These are phyloP conservation scores for Zanthoxylum bungeanum DNA, from an alignment of 345 rosid genomes.

Conservation along the genomic window DNA sequence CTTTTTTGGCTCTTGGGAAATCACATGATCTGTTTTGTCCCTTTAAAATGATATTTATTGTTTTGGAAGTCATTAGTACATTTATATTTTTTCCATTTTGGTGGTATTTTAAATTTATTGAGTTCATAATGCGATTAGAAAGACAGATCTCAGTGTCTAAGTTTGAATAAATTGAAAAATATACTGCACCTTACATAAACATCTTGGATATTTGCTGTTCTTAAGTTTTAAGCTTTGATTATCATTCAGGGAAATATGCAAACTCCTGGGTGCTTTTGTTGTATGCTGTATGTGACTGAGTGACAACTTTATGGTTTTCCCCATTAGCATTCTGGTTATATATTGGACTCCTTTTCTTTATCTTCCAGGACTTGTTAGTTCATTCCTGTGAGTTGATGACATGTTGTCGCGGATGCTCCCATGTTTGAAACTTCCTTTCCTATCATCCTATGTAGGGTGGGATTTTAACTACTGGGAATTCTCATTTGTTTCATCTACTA, in stretches of 20 bases:
- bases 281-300: background rate
- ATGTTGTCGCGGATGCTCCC: background rate
- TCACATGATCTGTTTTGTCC: background rate
- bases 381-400: conserved; percentile 4
- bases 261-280: background rate
- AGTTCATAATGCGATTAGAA: background rate
- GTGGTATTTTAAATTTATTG: background rate
- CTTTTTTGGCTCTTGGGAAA: background rate
- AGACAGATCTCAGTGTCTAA: background rate
- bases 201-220: background rate
- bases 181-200: background rate
- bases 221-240: background rate
- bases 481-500: background rate
- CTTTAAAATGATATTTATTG: background rate
- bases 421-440: background rate
- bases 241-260: background rate
- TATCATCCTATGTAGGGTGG: background rate
- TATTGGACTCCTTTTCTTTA: background rate
- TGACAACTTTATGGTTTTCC: background rate
- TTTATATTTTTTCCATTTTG: background rate
- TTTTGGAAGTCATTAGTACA: background rate
- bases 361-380: background rate
- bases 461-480: background rate
- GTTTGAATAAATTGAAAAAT: background rate
- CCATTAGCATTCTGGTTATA: background rate